These are phyloP conservation scores for Xylariomycetidae sp. DNA, from an alignment of 2,329 filamentous ascomycete species.

Conservation along the genomic window DNA sequence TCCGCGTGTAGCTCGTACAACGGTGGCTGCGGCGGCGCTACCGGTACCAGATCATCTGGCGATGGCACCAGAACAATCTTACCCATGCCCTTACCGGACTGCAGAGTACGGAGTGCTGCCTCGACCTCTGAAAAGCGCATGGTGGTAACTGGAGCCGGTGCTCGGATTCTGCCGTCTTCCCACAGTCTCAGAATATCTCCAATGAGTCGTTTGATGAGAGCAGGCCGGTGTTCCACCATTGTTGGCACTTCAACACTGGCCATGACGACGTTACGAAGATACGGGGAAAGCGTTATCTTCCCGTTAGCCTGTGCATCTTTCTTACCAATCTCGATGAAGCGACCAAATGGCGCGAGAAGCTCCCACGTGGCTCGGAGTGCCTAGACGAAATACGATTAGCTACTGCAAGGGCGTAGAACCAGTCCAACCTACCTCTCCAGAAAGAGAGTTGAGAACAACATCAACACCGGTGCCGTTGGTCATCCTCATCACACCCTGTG, in stretches of 20 bases:
- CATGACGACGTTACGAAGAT: background rate
- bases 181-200: constrained; percentile 3
- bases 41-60: constrained; percentile 1
- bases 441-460: constrained; percentile 14
- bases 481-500: background rate
- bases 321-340: constrained; percentile 15
- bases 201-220: constrained; percentile 1
- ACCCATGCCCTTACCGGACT: constrained; percentile 32
- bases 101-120: constrained; percentile 33
- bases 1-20: constrained; percentile 5
- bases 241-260: background rate
- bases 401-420: no score
- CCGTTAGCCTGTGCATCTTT: constrained; percentile 6
- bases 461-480: constrained; percentile 13
- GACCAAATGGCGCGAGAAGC: constrained; percentile 8
- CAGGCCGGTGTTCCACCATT: background rate
- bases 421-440: constrained; percentile 11
- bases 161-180: constrained; percentile 1
- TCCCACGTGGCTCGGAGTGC: constrained; percentile 7
- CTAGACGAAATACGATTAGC: no score
- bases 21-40: constrained; percentile 1
- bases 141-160: background rate
- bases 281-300: constrained; percentile 3
- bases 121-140: constrained; percentile 8
- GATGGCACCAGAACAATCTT: constrained; percentile 26